Percentiles rank a stretch among this genome's conserved stretches.
These are phyloP conservation scores for Aspergillus niger DNA, from an alignment of 2,329 filamentous ascomycete genomes.

Conservation along the genomic window DNA sequence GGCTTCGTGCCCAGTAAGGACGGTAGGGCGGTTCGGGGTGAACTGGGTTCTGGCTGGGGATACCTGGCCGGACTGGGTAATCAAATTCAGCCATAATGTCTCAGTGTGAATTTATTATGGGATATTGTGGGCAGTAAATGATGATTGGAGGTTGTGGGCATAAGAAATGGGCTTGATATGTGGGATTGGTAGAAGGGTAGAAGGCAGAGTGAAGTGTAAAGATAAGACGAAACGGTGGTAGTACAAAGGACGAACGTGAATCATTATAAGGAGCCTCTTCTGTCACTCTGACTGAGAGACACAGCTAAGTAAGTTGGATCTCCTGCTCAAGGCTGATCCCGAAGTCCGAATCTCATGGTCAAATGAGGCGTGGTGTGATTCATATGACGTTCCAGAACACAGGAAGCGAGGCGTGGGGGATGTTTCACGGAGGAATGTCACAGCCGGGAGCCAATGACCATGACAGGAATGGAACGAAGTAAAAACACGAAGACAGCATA, in stretches of 20 bases:
- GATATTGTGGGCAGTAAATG: not conserved
- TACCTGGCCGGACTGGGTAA: slow-evolving; percentile 23
- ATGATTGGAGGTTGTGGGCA: not conserved
- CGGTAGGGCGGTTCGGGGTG: slow-evolving; percentile 29
- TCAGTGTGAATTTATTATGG: not conserved
- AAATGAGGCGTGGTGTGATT: slow-evolving; percentile 2
- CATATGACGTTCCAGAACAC: slow-evolving; percentile 8
- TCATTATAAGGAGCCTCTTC: slow-evolving; percentile 9
- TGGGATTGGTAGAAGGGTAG: not conserved
- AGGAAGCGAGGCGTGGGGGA: not conserved
- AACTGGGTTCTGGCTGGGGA: slow-evolving; percentile 14
- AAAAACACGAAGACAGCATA: slow-evolving; percentile 8
- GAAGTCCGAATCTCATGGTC: slow-evolving; percentile 2
- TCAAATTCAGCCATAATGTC: slow-evolving; percentile 27
- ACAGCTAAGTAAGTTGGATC: not conserved
- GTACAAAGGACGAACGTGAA: slow-evolving; percentile 19
- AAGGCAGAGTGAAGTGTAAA: not conserved
- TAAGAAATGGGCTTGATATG: not conserved
- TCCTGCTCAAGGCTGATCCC: not conserved
- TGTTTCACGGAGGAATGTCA: slow-evolving; percentile 6
- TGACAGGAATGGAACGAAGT: not conserved
- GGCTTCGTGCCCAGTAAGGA: slow-evolving; percentile 44
- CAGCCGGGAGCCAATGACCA: not conserved
- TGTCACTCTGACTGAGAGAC: not conserved
- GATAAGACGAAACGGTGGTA: slow-evolving; percentile 7